Percentiles rank a stretch among this genome's conserved stretches.
Evolutionary conservation across 352 stramenopile genomes (phyloP).

Genomic region (Globisporangium nodosum): DNA sequence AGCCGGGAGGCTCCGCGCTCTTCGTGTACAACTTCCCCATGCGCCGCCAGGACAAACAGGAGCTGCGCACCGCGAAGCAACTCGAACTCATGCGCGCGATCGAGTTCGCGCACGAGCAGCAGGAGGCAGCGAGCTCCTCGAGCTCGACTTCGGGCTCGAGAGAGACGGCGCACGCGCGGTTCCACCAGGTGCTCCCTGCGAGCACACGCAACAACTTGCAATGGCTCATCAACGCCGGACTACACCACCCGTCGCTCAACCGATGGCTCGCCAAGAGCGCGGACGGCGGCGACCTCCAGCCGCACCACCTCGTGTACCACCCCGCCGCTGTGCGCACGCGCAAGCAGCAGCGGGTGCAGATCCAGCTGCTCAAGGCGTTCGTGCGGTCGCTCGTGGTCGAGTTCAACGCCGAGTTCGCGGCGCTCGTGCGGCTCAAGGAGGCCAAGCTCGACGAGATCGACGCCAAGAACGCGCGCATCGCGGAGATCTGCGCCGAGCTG

Average conservation of each 20-base stretch:
- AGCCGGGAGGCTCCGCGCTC: slow-evolving; percentile 5
- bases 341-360: slow-evolving; percentile 84
- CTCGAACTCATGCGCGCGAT: slow-evolving; percentile 57
- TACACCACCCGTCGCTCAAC: slow-evolving; percentile 37
- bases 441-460: slow-evolving; percentile 85
- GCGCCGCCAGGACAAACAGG: slow-evolving; percentile 35
- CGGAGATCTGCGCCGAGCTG: slow-evolving; percentile 81
- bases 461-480: slow-evolving; percentile 83
- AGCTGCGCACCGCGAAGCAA: slow-evolving; percentile 45
- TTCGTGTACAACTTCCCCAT: slow-evolving; percentile 86
- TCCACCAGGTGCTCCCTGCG: slow-evolving; percentile 42
- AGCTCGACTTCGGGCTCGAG: background rate
- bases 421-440: slow-evolving; percentile 67
- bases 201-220: slow-evolving; percentile 29
- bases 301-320: slow-evolving; percentile 84
- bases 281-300: slow-evolving; percentile 17
- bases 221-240: slow-evolving; percentile 50
- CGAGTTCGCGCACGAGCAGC: slow-evolving; percentile 57
- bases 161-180: slow-evolving; percentile 25
- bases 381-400: slow-evolving; percentile 53
- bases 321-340: slow-evolving; percentile 71
- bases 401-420: slow-evolving; percentile 88
- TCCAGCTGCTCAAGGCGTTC: slow-evolving; percentile 72
- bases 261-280: slow-evolving; percentile 20
- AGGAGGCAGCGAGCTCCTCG: slow-evolving; percentile 28